Conservation (phyloP, 345 rosid genomes). For the Aurinia saxatilis region DNA sequence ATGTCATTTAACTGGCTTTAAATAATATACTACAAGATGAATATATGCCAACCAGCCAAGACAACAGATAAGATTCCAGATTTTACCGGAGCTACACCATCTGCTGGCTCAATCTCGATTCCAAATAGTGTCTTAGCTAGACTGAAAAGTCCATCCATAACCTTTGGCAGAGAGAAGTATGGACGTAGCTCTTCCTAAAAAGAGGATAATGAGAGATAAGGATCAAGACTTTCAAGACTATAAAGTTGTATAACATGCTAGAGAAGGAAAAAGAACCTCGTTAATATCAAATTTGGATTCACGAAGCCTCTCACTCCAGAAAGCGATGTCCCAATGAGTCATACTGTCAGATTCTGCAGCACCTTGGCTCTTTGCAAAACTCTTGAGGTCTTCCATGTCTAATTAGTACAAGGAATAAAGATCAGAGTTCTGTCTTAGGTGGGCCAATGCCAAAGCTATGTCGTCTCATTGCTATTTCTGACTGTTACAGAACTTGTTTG, state of each 20-base stretch:
- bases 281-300: constrained; percentile 84
- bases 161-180: constrained; percentile 84
- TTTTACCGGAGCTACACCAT: constrained; percentile 85
- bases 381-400: constrained; percentile 82
- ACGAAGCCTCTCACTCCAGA: constrained; percentile 98
- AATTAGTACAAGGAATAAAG: background rate
- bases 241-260: background rate
- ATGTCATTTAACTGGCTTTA: constrained; percentile 7
- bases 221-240: background rate
- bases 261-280: constrained; percentile 46
- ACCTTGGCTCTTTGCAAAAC: constrained; percentile 62
- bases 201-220: background rate
- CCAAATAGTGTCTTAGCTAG: constrained; percentile 72
- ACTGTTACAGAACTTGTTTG: background rate
- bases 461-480: background rate
- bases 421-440: background rate
- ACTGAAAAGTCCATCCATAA: constrained; percentile 80
- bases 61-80: constrained; percentile 5
- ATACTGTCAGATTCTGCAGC: constrained; percentile 66
- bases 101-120: constrained; percentile 65
- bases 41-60: background rate
- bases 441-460: background rate
- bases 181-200: constrained; percentile 82
- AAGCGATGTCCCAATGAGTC: constrained; percentile 74
- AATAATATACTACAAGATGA: constrained; percentile 16